Conservation (phyloP, 2,329 filamentous ascomycete genomes). For the Phyllachora maydis region DNA sequence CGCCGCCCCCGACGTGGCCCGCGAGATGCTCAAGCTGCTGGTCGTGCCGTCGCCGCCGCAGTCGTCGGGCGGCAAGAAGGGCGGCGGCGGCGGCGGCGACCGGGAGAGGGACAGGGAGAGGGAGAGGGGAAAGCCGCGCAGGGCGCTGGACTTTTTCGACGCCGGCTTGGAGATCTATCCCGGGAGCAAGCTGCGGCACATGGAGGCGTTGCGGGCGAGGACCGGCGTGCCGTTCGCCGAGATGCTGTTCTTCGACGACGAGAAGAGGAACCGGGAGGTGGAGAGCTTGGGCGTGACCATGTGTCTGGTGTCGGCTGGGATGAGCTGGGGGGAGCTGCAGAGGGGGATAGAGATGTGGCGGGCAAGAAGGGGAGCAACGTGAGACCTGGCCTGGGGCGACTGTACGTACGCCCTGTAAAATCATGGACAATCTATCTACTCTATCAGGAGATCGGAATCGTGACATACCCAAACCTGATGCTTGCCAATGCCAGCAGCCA, state of each 20-base stretch:
- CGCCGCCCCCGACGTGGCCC: slow-evolving; percentile 54
- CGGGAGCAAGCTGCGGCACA: slow-evolving; percentile 68
- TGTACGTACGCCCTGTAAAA: too few species aligned
- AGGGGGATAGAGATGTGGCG: slow-evolving; percentile 67
- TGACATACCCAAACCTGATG: too few species aligned
- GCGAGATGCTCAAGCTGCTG: slow-evolving; percentile 60
- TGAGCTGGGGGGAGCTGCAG: slow-evolving; percentile 59
- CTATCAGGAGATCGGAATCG: too few species aligned
- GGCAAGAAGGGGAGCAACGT: slow-evolving; percentile 31
- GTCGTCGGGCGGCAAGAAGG: slow-evolving; percentile 3
- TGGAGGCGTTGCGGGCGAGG: slow-evolving; percentile 48
- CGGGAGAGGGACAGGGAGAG: slow-evolving; percentile 8
- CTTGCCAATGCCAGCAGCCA: too few species aligned
- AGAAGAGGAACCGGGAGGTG: slow-evolving; percentile 69
- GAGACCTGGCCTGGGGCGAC: too few species aligned
- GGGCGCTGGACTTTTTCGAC: slow-evolving; percentile 38
- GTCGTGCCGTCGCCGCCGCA: slow-evolving; percentile 22
- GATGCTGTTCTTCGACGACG: slow-evolving; percentile 94
- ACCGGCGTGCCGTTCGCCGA: slow-evolving; percentile 57
- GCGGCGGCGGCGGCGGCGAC: slow-evolving; percentile 6
- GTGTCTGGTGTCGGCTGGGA: slow-evolving; percentile 60
- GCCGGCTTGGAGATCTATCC: slow-evolving; percentile 48
- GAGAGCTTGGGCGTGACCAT: slow-evolving; percentile 64
- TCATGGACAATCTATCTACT: too few species aligned
- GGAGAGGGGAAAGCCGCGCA: slow-evolving; percentile 14